Evolutionary conservation across 1,139 yeast genomes (phyloP), one percentile per base, ranked within the genome.

Genomic region (Martiniozyma asiatica): DNA sequence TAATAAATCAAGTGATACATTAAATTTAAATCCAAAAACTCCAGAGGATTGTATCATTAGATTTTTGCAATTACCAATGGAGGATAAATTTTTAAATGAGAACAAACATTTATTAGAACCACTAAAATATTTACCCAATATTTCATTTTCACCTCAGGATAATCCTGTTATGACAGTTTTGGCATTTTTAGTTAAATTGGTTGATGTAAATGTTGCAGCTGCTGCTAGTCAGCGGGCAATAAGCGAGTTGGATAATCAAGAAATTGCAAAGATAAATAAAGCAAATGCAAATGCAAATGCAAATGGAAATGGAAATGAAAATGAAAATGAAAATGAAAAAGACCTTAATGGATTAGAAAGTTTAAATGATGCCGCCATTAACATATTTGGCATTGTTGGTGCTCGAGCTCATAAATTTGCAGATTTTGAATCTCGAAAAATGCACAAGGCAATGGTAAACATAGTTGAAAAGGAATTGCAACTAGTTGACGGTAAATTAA

Each of bases 121-220:
- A n/a, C 63, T 87, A 42, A 80, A 77, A 48, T 85, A 69, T 53
- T 78, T 89, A 4, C 76, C 92, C 4, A 78, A 78, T 48, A 65
- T 87, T 35, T 95, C 97, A 6, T 76, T 82, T 27, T 73, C 84
- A 30, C 70, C 84, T 25, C 72, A 77, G 17, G 97, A 89, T 45
- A 89, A 89, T 51, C 98, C 99, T 1, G 87, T 89, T 4, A 68
- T 89, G 60, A 78, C 93, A 22, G 89, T 93, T 22, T 68, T 89
- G 39, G 76, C 94, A 5, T 89, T 87, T 53, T 62, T 92, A 57
- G 76, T 92, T 1, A 77, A 85, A 27, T 57, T 87, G 35, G 94
- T 87, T 14, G 95, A 87, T 48, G 77, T 89, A n/a, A 77, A 74
- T 26, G 74, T 76, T 23, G 94, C 89, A 2, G 79, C 74, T 34